Evolutionary conservation across 768 basidiomycete genomes (phyloP), one percentile per base, ranked within the genome.

Genomic region (Hirschioporus abietinus): DNA sequence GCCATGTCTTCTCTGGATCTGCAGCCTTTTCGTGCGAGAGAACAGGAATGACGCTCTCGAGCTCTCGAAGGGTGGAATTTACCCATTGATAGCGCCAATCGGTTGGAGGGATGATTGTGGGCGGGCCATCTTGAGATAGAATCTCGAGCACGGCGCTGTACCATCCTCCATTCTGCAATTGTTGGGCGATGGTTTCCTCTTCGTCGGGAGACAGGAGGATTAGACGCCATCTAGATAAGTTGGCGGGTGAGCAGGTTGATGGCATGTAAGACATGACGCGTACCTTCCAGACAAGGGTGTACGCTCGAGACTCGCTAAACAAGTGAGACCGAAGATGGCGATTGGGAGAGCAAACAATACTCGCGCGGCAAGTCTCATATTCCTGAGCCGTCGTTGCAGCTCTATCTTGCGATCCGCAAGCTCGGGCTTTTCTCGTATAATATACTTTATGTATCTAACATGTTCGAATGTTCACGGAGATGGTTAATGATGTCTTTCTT

Each of bases 61-160:
- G 84, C 65, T 81, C 81, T 20, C 91, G 86, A 24, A 98, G 78
- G 1, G 92, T 93, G 23, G 87, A 83, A 65, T 84, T 83, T 12
- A 96, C 94, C 96, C 96, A 98, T 23, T 78, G 73, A 74, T 92
- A 91, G 66, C 96, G 86, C 96, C 96, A 99, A 77, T 99, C 96
- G 26, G 81, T 83, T 0, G 82, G 75, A 35, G 91, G 85, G 64
- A 99, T 82, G 42, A 92, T 81, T 58, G 79, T 79, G 4, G 86
- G 84, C 63, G 86, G 23, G 66, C 73, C 76, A 67, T 90, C 83
- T 67, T 84, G 74, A 7, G 89, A 81, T 15, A 98, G 83, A 60
- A 96, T 92, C 52, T 91, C 87, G 42, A 85, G 83, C 23, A 98
- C 90, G 42, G 93, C 89, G 68, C 83, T 80, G 76, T 91, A 93